phyloP scores from a whole-genome alignment of 2,329 filamentous ascomycete genomes.

The Colletotrichum cuscutae region DNA sequence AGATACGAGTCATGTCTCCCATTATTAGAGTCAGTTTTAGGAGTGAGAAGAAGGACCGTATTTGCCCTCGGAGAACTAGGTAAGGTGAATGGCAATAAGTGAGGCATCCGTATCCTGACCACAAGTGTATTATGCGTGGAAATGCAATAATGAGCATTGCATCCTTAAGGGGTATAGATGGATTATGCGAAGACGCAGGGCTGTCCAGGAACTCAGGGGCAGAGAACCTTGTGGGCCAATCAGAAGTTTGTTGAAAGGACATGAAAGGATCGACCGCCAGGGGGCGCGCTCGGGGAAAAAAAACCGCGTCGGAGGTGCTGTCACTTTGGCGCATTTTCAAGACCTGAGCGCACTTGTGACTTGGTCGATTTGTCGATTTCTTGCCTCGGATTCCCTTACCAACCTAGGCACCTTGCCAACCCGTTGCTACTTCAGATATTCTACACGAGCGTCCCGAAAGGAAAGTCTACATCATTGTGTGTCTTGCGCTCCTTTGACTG shows the following conservation, averaged over 20 bases:
- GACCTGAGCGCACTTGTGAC: constrained; percentile 8
- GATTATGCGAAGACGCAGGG: too few species aligned
- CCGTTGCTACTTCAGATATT: background rate
- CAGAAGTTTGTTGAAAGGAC: background rate
- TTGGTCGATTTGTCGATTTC: background rate
- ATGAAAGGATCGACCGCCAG: background rate
- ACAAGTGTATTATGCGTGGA: too few species aligned
- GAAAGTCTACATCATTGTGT: background rate
- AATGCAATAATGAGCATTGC: too few species aligned
- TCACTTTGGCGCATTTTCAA: constrained; percentile 1
- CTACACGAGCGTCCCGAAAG: background rate
- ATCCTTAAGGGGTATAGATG: too few species aligned
- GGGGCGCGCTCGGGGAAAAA: constrained; percentile 18
- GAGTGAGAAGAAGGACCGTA: too few species aligned
- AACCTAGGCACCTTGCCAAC: background rate
- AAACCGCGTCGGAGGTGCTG: constrained; percentile 15
- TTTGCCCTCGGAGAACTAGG: too few species aligned
- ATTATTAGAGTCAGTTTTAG: too few species aligned
- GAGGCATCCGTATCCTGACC: too few species aligned
- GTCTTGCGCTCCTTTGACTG: background rate
- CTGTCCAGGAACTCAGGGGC: background rate
- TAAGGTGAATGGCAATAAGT: too few species aligned
- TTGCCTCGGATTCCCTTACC: background rate
- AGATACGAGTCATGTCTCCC: background rate
- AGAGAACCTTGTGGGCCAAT: constrained; percentile 7